These are phyloP conservation scores for Candida krabiensis DNA, from an alignment of 805 yeast species.

Conservation along the genomic window DNA sequence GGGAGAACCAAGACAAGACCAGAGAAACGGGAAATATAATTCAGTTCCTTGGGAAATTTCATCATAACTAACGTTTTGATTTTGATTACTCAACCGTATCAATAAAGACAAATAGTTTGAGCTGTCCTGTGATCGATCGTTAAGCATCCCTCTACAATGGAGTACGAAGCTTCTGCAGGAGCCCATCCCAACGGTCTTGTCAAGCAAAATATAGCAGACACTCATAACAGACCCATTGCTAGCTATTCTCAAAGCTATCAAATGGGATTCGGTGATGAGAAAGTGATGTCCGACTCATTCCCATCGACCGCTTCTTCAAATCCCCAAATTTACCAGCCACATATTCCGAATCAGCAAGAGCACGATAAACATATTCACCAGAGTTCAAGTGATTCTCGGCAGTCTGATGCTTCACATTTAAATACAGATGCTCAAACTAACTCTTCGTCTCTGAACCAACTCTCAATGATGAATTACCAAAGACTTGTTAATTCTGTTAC, in stretches of 20 bases:
- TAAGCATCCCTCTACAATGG: constrained; percentile 4
- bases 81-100: too few relatives aligned
- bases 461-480: constrained; percentile 6
- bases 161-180: constrained; percentile 6
- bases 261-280: constrained; percentile 6
- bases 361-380: constrained; percentile 9
- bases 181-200: constrained; percentile 6
- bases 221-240: neutral
- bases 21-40: too few relatives aligned
- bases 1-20: too few relatives aligned
- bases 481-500: constrained; percentile 1
- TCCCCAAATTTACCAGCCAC: constrained; percentile 6
- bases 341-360: constrained; percentile 4
- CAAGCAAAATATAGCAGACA: constrained; percentile 5
- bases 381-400: constrained; percentile 2
- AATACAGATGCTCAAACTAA: too few relatives aligned
- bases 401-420: neutral
- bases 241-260: constrained; percentile 4
- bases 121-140: constrained; percentile 1
- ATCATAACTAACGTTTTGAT: too few relatives aligned
- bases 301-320: constrained; percentile 2
- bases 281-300: constrained; percentile 4
- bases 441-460: constrained; percentile 1
- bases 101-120: too few relatives aligned
- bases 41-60: too few relatives aligned